Conservation (phyloP, 2,329 filamentous ascomycete species). For the Talaromyces piceae region DNA sequence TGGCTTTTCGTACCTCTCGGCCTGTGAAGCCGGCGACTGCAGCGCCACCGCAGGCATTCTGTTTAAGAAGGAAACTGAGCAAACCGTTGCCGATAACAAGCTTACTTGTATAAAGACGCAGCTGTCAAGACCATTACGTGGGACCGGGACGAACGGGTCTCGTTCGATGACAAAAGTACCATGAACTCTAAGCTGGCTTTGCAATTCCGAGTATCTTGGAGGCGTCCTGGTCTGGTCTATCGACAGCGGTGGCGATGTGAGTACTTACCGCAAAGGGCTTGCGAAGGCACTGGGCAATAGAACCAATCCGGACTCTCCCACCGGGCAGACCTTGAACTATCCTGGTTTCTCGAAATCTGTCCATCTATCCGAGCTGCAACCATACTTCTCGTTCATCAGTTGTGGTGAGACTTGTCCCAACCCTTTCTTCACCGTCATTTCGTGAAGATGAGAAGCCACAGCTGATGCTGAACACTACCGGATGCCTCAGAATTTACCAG, state of each 20-base stretch:
- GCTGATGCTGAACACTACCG: not conserved
- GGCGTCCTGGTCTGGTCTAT: conserved; percentile 19
- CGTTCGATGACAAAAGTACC: conserved; percentile 30
- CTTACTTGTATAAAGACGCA: conserved; percentile 13
- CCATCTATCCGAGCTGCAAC: not conserved
- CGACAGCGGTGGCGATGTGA: not conserved
- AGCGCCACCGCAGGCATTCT: conserved; percentile 15
- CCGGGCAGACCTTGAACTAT: not conserved
- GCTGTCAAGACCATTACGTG: conserved; percentile 15
- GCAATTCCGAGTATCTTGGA: conserved; percentile 25
- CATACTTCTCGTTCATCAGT: not conserved
- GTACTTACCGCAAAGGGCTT: not conserved
- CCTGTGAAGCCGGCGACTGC: conserved; percentile 15
- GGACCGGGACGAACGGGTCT: conserved; percentile 14
- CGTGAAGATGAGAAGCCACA: not conserved
- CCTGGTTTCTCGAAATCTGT: not conserved
- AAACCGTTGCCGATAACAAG: conserved; percentile 15
- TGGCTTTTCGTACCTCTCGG: conserved; percentile 12
- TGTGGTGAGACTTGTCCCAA: not conserved
- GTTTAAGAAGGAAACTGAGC: conserved; percentile 14
- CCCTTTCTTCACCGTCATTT: not conserved
- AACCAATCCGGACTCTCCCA: not conserved
- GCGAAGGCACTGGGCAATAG: not conserved
- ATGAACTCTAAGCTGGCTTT: conserved; percentile 27
- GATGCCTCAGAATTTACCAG: not conserved